phyloP scores from a whole-genome alignment of 23 red algal species.

The Gracilaria vermiculophylla region DNA sequence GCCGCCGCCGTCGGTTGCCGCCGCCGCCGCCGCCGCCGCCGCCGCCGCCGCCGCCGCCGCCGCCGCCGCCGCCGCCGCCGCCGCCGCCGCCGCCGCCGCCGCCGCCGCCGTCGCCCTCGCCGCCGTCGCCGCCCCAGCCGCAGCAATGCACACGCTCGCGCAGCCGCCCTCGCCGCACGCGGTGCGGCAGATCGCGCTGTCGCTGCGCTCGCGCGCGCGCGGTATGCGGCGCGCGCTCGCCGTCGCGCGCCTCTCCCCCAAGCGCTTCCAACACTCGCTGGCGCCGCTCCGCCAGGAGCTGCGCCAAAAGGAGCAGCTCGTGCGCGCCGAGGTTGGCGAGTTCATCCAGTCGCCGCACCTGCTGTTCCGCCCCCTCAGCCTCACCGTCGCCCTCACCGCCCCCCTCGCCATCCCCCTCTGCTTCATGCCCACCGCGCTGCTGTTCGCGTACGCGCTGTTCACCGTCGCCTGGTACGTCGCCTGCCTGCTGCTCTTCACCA shows the following conservation, averaged over 20 bases:
- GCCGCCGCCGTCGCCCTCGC: no score
- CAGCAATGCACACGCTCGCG: background rate
- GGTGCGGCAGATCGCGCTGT: slow-evolving; percentile 8
- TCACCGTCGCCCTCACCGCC: slow-evolving; percentile 37
- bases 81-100: no score
- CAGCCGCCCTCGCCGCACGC: background rate
- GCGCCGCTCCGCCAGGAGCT: background rate
- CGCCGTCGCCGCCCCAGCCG: no score
- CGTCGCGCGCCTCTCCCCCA: background rate
- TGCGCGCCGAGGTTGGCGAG: slow-evolving; percentile 37
- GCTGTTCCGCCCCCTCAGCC: slow-evolving; percentile 69
- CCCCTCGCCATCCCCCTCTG: slow-evolving; percentile 72
- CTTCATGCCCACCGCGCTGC: slow-evolving; percentile 62
- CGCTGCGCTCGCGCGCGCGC: slow-evolving; percentile 14
- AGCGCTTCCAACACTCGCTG: background rate
- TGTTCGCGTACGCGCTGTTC: slow-evolving; percentile 46
- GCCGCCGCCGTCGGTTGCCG: no score
- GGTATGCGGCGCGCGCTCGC: background rate
- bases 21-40: no score
- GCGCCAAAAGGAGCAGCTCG: background rate
- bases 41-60: no score
- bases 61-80: no score
- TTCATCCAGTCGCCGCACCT: slow-evolving; percentile 53
- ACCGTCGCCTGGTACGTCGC: slow-evolving; percentile 72
- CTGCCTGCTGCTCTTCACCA: slow-evolving; percentile 62